Evolutionary conservation across 768 basidiomycete genomes (phyloP), one percentile per base, ranked within the genome.

Genomic region (Candolleomyces aberdarensis): DNA sequence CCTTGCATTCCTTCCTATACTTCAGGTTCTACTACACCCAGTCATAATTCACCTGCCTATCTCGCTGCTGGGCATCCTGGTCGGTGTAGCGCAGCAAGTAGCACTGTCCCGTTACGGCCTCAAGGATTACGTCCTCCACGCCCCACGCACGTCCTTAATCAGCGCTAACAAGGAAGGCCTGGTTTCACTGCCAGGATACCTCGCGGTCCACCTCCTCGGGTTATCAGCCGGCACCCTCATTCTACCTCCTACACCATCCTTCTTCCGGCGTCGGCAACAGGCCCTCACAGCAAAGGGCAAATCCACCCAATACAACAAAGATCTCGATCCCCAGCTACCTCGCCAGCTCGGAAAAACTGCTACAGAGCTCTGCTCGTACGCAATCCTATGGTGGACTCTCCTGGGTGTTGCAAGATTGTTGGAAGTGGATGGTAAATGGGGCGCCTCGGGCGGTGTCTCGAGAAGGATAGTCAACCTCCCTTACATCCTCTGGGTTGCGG

Each of bases 91-190:
- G 0, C 94, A 98, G 54, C 91, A 97, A 71, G 52, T 84, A 6
- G 66, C 80, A 0, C 78, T 98, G 7, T 84, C 85, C 3, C 68
- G 69, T 9, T 74, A 80, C 7, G 79, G 83, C 1, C 72, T 95
- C 6, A 81, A 88, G 67, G 51, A 74, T 0, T 94, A 86, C 74
- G 82, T 92, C 4, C 78, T 96, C 29, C 69, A 83, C 0, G 83
- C 85, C 0, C 83, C 86, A 3, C 85, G 96, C 8, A 76, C 73
- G 10, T 79, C 80, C 39, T 51, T 96, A 3, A 64, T 98, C 39
- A 86, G 83, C 39, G 82, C 85, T 19, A 98, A 99, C 77, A 97
- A 97, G 69, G 97, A 99, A 71, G 97, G 97, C 0, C 69, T 99
- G 20, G 79, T 89, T 36, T 94, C 92, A 1, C 78, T 96, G 19